These are phyloP conservation scores for Diaporthe velutina DNA, from an alignment of 2,329 filamentous ascomycete genomes.

Conservation along the genomic window DNA sequence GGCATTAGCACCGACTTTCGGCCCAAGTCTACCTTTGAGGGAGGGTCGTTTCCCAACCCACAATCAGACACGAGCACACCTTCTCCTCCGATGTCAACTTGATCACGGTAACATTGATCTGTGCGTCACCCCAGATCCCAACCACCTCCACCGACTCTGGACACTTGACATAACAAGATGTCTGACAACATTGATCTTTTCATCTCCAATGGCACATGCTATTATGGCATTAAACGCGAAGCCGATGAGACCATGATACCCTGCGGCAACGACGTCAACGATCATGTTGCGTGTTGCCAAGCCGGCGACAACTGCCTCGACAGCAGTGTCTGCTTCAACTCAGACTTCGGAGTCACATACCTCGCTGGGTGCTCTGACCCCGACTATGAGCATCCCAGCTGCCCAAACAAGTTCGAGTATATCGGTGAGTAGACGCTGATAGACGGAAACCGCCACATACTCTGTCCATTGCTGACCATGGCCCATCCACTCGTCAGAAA, in stretches of 20 bases:
- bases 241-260: slow-evolving; percentile 46
- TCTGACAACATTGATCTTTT: slow-evolving; percentile 40
- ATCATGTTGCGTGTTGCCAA: slow-evolving; percentile 49
- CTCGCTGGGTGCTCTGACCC: slow-evolving; percentile 53
- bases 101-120: background rate
- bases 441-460: no score
- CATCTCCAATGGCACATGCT: slow-evolving; percentile 53
- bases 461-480: slow-evolving; percentile 12
- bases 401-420: slow-evolving; percentile 49
- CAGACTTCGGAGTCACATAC: slow-evolving; percentile 48
- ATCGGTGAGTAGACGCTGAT: slow-evolving; percentile 19
- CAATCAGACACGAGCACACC: background rate
- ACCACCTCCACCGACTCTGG: no score
- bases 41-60: no score
- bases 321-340: slow-evolving; percentile 44
- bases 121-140: no score
- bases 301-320: slow-evolving; percentile 50
- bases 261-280: slow-evolving; percentile 50
- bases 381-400: slow-evolving; percentile 47
- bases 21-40: no score
- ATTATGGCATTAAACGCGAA: slow-evolving; percentile 40
- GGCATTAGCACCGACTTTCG: no score
- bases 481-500: background rate
- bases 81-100: background rate
- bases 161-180: background rate